These are phyloP conservation scores for Mucor piriformis DNA, from an alignment of 371 early-diverging fungal species.

Conservation along the genomic window DNA sequence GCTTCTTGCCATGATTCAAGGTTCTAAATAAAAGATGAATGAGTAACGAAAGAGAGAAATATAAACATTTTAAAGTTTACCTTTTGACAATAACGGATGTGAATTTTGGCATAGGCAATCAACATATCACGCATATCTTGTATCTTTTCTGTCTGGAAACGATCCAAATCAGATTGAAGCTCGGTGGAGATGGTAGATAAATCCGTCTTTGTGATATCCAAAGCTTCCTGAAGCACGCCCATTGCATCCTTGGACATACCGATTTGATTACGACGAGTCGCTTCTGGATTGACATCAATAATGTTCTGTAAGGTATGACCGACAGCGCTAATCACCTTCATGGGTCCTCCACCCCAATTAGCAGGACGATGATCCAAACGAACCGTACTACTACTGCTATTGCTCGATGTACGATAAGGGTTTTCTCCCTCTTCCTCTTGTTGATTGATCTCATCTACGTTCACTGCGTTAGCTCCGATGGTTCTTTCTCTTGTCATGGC, in stretches of 20 bases:
- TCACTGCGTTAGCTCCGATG: constrained; percentile 33
- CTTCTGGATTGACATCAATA: constrained; percentile 94
- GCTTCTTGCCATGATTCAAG: constrained; percentile 68
- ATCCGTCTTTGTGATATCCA: constrained; percentile 72
- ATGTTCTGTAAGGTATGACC: constrained; percentile 84
- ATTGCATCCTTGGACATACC: constrained; percentile 88
- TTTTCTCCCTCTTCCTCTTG: constrained; percentile 13
- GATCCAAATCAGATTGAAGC: constrained; percentile 86
- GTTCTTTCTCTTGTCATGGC: constrained; percentile 61
- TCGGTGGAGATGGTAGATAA: constrained; percentile 73
- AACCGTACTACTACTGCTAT: constrained; percentile 12
- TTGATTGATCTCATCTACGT: constrained; percentile 33
- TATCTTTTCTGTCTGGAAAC: constrained; percentile 91
- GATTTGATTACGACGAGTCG: constrained; percentile 87
- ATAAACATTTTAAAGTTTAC: constrained; percentile 25
- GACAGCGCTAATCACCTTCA: constrained; percentile 63
- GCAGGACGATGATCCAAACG: constrained; percentile 20
- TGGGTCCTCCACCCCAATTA: constrained; percentile 46
- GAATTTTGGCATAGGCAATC: constrained; percentile 79
- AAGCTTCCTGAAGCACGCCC: constrained; percentile 72
- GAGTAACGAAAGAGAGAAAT: not conserved
- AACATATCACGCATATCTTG: constrained; percentile 82
- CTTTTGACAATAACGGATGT: constrained; percentile 82
- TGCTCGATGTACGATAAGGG: constrained; percentile 8
- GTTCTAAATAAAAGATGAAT: constrained; percentile 42